Conservation (phyloP, 305 asterid species). For the Ilex paraguariensis region DNA sequence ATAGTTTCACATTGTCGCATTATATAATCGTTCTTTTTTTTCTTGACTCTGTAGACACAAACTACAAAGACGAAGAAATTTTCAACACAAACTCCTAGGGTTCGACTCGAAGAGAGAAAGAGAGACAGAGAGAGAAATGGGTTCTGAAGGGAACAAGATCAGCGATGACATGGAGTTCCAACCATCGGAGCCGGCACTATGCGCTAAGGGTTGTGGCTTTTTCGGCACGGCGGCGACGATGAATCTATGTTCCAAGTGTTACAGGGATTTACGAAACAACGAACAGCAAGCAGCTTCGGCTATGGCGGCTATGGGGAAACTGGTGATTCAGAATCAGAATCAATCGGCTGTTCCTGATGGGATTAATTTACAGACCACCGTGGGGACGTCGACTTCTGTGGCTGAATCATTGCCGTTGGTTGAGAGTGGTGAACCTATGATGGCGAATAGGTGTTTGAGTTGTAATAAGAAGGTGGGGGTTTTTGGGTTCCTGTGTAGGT, state of each 20-base stretch:
- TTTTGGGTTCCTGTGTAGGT: slow-evolving; percentile 31
- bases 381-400: not conserved
- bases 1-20: too few relatives aligned
- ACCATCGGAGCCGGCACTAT: slow-evolving; percentile 34
- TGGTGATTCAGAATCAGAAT: slow-evolving; percentile 6
- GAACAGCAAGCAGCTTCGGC: slow-evolving; percentile 30
- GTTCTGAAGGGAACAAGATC: slow-evolving; percentile 36
- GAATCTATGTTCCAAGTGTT: slow-evolving; percentile 46
- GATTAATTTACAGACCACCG: not conserved
- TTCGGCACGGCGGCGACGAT: slow-evolving; percentile 48
- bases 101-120: too few relatives aligned
- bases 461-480: slow-evolving; percentile 30
- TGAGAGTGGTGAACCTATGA: not conserved
- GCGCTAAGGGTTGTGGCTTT: slow-evolving; percentile 50
- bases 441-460: slow-evolving; percentile 11
- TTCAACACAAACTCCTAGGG: too few relatives aligned
- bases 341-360: not conserved
- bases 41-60: too few relatives aligned
- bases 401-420: not conserved
- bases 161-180: slow-evolving; percentile 32
- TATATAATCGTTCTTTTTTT: too few relatives aligned
- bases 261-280: slow-evolving; percentile 21
- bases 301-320: slow-evolving; percentile 31
- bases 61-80: too few relatives aligned
- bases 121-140: slow-evolving; percentile 15